These are phyloP conservation scores for Saccharomyces hybrid DNA, from an alignment of 1,139 yeast species.

Conservation along the genomic window DNA sequence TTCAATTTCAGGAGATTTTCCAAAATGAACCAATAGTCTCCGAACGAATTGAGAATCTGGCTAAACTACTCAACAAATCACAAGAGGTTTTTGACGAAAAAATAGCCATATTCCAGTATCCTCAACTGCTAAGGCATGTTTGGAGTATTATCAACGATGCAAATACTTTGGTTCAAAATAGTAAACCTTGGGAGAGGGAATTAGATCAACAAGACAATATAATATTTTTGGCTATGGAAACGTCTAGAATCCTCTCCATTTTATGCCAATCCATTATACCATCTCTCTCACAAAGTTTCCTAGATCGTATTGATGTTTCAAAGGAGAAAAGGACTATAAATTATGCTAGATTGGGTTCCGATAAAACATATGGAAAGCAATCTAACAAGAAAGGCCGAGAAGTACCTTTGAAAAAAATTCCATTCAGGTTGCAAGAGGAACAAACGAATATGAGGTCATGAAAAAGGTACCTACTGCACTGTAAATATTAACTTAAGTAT, in stretches of 20 bases:
- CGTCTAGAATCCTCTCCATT: slow-evolving; percentile 59
- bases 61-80: slow-evolving; percentile 29
- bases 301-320: slow-evolving; percentile 56
- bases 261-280: slow-evolving; percentile 72
- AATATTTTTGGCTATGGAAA: slow-evolving; percentile 62
- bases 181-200: slow-evolving; percentile 52
- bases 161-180: slow-evolving; percentile 53
- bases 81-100: slow-evolving; percentile 36
- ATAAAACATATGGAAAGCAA: slow-evolving; percentile 40
- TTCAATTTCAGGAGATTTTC: slow-evolving; percentile 1
- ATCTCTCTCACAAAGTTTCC: slow-evolving; percentile 44
- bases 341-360: slow-evolving; percentile 41
- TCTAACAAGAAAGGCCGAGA: slow-evolving; percentile 38
- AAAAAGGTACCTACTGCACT: neutral
- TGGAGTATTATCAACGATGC: slow-evolving; percentile 57
- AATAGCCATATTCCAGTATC: slow-evolving; percentile 46
- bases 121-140: slow-evolving; percentile 52
- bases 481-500: neutral
- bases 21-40: slow-evolving; percentile 5
- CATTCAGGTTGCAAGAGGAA: neutral
- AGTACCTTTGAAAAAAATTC: slow-evolving; percentile 34
- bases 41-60: slow-evolving; percentile 14
- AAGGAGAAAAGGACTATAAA: slow-evolving; percentile 36
- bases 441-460: neutral
- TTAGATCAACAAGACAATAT: slow-evolving; percentile 41